Conservation (phyloP, 495 filamentous ascomycete genomes). For the Xylaria grammica region DNA sequence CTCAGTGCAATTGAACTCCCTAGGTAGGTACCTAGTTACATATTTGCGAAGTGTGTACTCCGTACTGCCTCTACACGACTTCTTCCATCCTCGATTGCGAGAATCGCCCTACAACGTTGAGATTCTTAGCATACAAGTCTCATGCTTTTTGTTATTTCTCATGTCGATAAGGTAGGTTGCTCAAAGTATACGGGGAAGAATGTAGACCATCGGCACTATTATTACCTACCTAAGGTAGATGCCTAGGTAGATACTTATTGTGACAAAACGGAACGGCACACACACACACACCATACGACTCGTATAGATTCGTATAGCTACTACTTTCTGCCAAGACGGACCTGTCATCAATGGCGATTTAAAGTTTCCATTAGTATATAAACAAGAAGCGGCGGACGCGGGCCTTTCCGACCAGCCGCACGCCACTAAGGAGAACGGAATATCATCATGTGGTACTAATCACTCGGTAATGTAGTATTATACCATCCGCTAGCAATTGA, state of each 20-base stretch:
- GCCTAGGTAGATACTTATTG: too few species aligned
- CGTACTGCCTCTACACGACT: too few species aligned
- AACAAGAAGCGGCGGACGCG: slow-evolving; percentile 8
- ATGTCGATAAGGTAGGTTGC: neutral
- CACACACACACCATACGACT: neutral
- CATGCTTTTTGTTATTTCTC: neutral
- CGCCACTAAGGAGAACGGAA: slow-evolving; percentile 9
- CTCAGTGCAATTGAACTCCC: too few species aligned
- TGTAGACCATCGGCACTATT: neutral
- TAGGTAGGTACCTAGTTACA: too few species aligned
- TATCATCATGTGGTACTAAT: slow-evolving; percentile 1
- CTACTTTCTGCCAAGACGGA: slow-evolving; percentile 7
- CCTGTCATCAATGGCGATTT: slow-evolving; percentile 12
- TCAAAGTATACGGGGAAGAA: neutral
- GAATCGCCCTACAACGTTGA: neutral
- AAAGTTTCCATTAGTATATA: slow-evolving; percentile 10
- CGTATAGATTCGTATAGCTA: too few species aligned
- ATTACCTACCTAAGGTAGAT: too few species aligned
- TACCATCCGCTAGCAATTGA: neutral
- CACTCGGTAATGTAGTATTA: neutral
- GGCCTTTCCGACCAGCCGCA: slow-evolving; percentile 19
- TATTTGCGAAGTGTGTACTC: too few species aligned
- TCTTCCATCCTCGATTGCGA: too few species aligned
- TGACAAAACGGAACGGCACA: neutral
- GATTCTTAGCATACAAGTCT: too few species aligned